Evolutionary conservation across 1,139 yeast species (phyloP).

Genomic region (Pneumocystis wakefieldiae): DNA sequence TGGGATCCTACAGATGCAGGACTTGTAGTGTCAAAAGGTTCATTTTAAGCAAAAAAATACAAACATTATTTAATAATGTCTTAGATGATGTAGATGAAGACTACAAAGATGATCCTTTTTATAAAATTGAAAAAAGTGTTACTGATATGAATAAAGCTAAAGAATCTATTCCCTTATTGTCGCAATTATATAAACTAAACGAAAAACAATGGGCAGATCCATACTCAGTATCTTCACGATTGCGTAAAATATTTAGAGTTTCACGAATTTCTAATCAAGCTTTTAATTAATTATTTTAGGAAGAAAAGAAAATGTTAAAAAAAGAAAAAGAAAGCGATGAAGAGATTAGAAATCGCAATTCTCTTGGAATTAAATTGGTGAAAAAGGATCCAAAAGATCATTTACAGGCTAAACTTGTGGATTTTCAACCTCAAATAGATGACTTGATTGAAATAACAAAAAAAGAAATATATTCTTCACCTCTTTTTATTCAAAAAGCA

Average conservation of each 20-base stretch:
- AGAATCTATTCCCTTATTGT: conserved; percentile 9
- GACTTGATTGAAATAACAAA: neutral
- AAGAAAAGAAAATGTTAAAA: neutral
- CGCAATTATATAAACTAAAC: conserved; percentile 11
- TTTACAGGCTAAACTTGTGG: neutral
- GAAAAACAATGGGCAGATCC: conserved; percentile 16
- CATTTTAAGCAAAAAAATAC: neutral
- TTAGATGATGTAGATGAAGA: conserved; percentile 4
- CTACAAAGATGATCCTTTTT: conserved; percentile 10
- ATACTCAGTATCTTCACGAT: conserved; percentile 13
- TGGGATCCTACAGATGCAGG: conserved; percentile 11
- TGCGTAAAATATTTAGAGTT: conserved; percentile 13
- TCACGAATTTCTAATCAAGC: neutral
- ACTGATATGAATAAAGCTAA: conserved; percentile 4
- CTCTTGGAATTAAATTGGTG: neutral
- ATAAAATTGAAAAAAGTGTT: conserved; percentile 11
- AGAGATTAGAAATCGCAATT: neutral
- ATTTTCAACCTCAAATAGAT: neutral
- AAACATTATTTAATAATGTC: neutral
- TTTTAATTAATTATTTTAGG: neutral
- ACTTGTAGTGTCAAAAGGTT: conserved; percentile 12
- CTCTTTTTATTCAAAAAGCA: neutral
- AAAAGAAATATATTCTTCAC: neutral
- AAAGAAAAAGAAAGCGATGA: neutral
- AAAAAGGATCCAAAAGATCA: neutral